Evolutionary conservation across 176 grass and related monocot genomes (phyloP).

Genomic region (Carex littledalei): DNA sequence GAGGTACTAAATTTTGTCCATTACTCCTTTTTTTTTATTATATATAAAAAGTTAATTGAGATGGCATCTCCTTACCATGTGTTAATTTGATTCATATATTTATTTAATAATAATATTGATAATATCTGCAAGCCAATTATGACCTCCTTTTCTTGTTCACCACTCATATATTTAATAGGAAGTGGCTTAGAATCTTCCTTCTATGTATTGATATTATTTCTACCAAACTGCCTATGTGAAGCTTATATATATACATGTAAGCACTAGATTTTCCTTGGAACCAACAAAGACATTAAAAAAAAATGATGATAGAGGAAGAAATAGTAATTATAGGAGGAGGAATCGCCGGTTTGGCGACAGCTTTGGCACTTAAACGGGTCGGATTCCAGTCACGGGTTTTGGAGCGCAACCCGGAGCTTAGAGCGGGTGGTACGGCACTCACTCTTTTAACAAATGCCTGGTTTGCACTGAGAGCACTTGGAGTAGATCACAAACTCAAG

Average conservation of each 20-base stretch:
- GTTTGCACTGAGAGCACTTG: slow-evolving; percentile 51
- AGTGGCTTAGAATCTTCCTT: background rate
- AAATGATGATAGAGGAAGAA: slow-evolving; percentile 21
- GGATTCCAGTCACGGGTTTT: slow-evolving; percentile 31
- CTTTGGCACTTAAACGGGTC: slow-evolving; percentile 33
- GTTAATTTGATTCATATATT: too few relatives aligned
- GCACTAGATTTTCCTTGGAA: background rate
- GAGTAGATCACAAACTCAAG: slow-evolving; percentile 38
- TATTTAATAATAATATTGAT: background rate
- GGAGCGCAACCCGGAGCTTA: slow-evolving; percentile 47
- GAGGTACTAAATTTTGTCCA: too few relatives aligned
- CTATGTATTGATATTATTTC: background rate
- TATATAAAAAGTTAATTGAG: too few relatives aligned
- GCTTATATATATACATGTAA: background rate
- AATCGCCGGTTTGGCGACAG: slow-evolving; percentile 53
- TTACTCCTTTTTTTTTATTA: too few relatives aligned
- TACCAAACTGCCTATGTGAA: background rate
- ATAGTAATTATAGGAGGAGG: slow-evolving; percentile 59
- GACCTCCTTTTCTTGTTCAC: background rate
- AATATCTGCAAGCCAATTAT: background rate
- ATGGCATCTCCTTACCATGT: too few relatives aligned
- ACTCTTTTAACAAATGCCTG: slow-evolving; percentile 52
- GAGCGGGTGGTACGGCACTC: slow-evolving; percentile 36
- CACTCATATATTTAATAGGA: background rate
- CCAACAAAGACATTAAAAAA: background rate